phyloP scores from a whole-genome alignment of 345 rosid genomes.

The Pistacia integerrima region DNA sequence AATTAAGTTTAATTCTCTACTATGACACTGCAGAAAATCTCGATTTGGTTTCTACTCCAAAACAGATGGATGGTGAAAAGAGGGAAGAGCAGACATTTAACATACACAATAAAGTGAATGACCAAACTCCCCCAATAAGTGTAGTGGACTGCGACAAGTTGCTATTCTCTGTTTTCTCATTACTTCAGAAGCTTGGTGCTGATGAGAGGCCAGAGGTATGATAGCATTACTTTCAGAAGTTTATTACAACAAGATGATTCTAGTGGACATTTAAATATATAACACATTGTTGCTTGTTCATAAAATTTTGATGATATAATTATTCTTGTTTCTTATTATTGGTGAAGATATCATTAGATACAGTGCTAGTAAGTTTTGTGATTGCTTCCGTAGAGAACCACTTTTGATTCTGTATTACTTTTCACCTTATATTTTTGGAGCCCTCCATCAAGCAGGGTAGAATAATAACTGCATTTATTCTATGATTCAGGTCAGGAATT shows the following conservation, averaged over 20 bases:
- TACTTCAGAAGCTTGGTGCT: slow-evolving; percentile 91
- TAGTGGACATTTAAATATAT: not conserved
- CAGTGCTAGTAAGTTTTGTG: not conserved
- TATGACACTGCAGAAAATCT: slow-evolving; percentile 32
- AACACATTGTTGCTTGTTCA: not conserved
- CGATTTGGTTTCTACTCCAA: slow-evolving; percentile 35
- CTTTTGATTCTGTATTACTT: not conserved
- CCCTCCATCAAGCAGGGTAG: not conserved
- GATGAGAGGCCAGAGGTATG: slow-evolving; percentile 98
- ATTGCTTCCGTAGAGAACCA: not conserved
- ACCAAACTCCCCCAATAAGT: slow-evolving; percentile 32
- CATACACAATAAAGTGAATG: slow-evolving; percentile 32
- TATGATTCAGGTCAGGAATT: slow-evolving; percentile 81
- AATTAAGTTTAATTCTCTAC: slow-evolving; percentile 17
- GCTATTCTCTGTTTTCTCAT: slow-evolving; percentile 79
- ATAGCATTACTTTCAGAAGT: slow-evolving; percentile 3
- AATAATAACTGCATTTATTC: not conserved
- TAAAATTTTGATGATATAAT: slow-evolving; percentile 6
- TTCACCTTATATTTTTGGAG: slow-evolving; percentile 4
- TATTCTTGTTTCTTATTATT: not conserved
- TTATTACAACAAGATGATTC: not conserved
- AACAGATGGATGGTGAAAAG: slow-evolving; percentile 47
- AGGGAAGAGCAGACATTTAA: slow-evolving; percentile 38
- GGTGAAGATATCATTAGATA: not conserved
- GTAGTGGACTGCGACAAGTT: slow-evolving; percentile 61